Evolutionary conservation across 768 basidiomycete species (phyloP).

Genomic region (Pleurotus tuber-regium): DNA sequence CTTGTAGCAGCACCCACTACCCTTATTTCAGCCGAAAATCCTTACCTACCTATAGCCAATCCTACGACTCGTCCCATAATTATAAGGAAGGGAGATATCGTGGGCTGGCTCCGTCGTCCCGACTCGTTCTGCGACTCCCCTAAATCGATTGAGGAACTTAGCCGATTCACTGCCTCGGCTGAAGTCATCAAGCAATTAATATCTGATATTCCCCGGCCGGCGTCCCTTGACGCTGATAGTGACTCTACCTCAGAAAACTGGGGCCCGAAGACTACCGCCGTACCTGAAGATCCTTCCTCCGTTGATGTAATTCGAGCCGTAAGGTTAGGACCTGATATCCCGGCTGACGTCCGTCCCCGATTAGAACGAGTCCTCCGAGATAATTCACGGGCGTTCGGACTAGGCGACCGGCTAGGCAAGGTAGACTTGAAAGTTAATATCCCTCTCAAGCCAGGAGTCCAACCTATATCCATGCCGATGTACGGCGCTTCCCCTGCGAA

Average conservation of each 20-base stretch:
- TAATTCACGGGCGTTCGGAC: conserved; percentile 23
- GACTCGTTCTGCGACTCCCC: conserved; percentile 9
- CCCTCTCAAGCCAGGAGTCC: too few relatives aligned
- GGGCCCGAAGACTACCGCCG: too few relatives aligned
- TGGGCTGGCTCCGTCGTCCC: conserved; percentile 12
- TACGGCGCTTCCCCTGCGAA: too few relatives aligned
- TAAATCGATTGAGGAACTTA: neutral
- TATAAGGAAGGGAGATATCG: conserved; percentile 14
- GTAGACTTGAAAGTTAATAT: too few relatives aligned
- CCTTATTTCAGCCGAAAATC: conserved; percentile 9
- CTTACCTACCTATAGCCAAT: conserved; percentile 16
- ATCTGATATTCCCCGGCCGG: conserved; percentile 2
- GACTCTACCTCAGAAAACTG: too few relatives aligned
- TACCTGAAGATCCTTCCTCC: conserved; percentile 14
- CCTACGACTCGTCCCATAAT: conserved; percentile 6
- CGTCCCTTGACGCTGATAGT: neutral
- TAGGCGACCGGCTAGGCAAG: conserved; percentile 28
- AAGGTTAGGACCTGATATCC: too few relatives aligned
- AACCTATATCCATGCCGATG: too few relatives aligned
- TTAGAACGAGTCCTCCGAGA: conserved; percentile 17
- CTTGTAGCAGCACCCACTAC: conserved; percentile 16
- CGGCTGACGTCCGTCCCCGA: too few relatives aligned
- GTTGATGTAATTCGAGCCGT: conserved; percentile 11
- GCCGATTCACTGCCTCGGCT: neutral
- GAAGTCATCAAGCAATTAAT: conserved; percentile 11